A percentile compares a stretch with the other conserved stretches of the same genome.
Evolutionary conservation across 495 filamentous ascomycete genomes (phyloP).

Genomic region (Lentithecium fluviatile): DNA sequence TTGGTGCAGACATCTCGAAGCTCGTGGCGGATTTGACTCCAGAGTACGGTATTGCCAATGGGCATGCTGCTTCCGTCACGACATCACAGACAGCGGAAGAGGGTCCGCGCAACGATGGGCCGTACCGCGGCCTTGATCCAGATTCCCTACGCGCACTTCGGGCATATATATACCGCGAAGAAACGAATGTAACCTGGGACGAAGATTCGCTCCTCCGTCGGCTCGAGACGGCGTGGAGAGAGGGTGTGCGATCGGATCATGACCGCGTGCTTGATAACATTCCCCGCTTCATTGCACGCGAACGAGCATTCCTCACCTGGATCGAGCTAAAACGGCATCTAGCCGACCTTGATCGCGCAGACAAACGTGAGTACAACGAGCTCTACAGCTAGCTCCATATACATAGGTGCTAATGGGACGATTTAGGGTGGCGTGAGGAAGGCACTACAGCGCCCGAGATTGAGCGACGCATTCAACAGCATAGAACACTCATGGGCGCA

Average conservation of each 20-base stretch:
- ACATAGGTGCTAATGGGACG: background rate
- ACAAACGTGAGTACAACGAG: conserved; percentile 11
- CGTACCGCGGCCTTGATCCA: background rate
- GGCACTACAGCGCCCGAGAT: conserved; percentile 6
- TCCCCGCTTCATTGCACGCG: conserved; percentile 6
- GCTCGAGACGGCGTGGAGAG: conserved; percentile 24
- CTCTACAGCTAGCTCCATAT: background rate
- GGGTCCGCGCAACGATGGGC: background rate
- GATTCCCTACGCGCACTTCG: conserved; percentile 19
- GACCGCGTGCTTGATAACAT: conserved; percentile 1
- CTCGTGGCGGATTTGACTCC: conserved; percentile 18
- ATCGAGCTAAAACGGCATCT: conserved; percentile 22
- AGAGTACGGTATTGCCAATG: background rate
- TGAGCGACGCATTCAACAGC: conserved; percentile 7
- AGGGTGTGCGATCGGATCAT: background rate
- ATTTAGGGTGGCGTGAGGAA: conserved; percentile 9
- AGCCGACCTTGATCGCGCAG: conserved; percentile 20
- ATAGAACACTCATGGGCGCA: conserved; percentile 16
- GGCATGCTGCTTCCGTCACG: background rate
- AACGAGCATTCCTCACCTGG: conserved; percentile 26
- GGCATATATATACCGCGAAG: conserved; percentile 11
- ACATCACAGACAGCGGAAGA: background rate
- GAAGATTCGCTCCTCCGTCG: conserved; percentile 21
- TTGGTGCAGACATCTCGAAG: conserved; percentile 3
- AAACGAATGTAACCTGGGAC: background rate